Evolutionary conservation across 2,329 filamentous ascomycete species (phyloP), one percentile per base, ranked within the genome.

Genomic region (Fusarium sublunatum): DNA sequence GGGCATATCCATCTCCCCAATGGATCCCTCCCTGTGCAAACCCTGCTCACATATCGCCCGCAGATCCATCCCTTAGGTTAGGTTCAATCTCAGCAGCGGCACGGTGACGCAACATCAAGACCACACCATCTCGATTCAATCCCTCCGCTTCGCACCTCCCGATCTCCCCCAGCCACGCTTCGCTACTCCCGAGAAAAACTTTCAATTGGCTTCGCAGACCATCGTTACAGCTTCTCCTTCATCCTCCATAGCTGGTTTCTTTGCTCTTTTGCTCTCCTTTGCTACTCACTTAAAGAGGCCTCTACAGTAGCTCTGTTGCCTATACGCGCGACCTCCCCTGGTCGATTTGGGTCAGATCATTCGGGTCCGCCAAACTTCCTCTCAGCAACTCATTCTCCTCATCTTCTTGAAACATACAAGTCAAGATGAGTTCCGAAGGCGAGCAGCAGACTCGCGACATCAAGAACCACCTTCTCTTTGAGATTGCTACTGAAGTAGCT

Each of bases 401-500:
- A 53, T 57, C 31, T 28, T 43, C 24, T 51, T 45, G 45, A 51
- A 48, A 39, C 31, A 31, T 57, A 43, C 54, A 54, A 51, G 46
- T 70, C 74, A 70, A 68, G 55, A 85, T 85, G 83, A 78, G 79
- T 58, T 75, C 71, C 72, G 79, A 82, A 60, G 79, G 77, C 68
- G 76, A 76, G 66, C 78, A 78, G 53, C 78, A 78, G 56, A 75
- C 78, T 64, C 84, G 85, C 70, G 93, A 98, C 80, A 91, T 98
- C 73, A 93, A 91, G 81, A 95, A 96, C 78, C 95, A 98, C 80
- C 84, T 96, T 73, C 90, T 99, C 70, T 99, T 99, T 75, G 95
- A 99, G 81, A 84, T 98, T 72, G 93, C 95, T 60, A 98, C 95
- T 22, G 95, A 99, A 77, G 95, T 98, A 70, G 95, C 95, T 62